Evolutionary conservation across 345 rosid genomes (phyloP).

Genomic region (Lepidium aucheri): DNA sequence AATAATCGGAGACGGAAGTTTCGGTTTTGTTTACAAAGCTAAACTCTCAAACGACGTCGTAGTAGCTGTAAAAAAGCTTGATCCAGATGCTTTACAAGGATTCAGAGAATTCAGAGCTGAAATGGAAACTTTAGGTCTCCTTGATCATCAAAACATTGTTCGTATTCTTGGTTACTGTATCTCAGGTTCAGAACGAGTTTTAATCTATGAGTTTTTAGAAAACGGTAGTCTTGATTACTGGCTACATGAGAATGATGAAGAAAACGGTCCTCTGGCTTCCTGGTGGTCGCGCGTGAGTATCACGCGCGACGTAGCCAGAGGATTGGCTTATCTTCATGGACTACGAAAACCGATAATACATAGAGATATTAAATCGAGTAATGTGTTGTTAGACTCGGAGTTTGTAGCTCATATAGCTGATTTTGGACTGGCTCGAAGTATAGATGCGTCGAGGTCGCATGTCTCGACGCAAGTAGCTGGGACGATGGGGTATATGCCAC

Average conservation of each 20-base stretch:
- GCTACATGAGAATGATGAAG: constrained; percentile 39
- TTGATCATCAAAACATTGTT: constrained; percentile 62
- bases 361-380: constrained; percentile 82
- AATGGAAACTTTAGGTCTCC: constrained; percentile 69
- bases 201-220: constrained; percentile 71
- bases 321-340: constrained; percentile 63
- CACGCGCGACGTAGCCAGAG: constrained; percentile 51
- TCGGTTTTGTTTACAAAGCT: constrained; percentile 76
- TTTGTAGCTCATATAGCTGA: constrained; percentile 74
- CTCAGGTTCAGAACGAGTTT: constrained; percentile 52
- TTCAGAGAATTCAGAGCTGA: constrained; percentile 82
- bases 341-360: constrained; percentile 64
- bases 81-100: constrained; percentile 77
- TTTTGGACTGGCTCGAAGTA: constrained; percentile 66
- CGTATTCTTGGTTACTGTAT: constrained; percentile 69
- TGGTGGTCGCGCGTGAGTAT: constrained; percentile 56
- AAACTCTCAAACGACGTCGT: constrained; percentile 41
- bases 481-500: constrained; percentile 97
- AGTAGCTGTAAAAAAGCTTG: constrained; percentile 81
- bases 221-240: constrained; percentile 72
- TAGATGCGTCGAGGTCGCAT: constrained; percentile 47
- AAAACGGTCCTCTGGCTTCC: constrained; percentile 19
- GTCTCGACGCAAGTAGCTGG: constrained; percentile 94
- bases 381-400: constrained; percentile 48
- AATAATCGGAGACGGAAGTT: constrained; percentile 87